These are phyloP conservation scores for Arthrobotrys musiformis DNA, from an alignment of 2,329 filamentous ascomycete genomes.

Conservation along the genomic window DNA sequence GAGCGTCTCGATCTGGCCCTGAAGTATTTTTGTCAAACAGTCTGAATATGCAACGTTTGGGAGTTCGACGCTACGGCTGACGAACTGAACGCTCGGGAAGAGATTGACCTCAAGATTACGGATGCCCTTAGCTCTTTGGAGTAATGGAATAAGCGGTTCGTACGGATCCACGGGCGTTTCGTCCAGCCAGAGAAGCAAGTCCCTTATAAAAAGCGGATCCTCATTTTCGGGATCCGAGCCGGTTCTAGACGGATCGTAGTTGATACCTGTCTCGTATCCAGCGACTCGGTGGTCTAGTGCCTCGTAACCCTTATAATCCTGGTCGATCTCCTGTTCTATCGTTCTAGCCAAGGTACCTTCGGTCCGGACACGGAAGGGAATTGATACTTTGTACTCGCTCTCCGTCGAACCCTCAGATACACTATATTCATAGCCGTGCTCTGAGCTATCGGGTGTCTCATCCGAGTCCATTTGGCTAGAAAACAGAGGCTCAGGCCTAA, in stretches of 20 bases:
- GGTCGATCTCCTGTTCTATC: background rate
- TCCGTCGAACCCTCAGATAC: background rate
- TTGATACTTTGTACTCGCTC: background rate
- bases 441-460: background rate
- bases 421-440: background rate
- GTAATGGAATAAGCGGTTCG: background rate
- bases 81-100: background rate
- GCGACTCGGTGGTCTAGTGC: background rate
- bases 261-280: background rate
- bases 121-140: background rate
- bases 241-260: background rate
- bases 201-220: background rate
- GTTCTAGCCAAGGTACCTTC: background rate
- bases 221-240: background rate
- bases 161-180: background rate
- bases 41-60: background rate
- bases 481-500: background rate
- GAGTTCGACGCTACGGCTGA: background rate
- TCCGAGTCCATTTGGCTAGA: background rate
- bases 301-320: slow-evolving; percentile 10
- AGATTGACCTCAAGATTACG: background rate
- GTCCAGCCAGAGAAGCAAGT: slow-evolving; percentile 18
- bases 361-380: background rate
- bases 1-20: background rate
- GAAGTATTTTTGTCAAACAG: background rate